Base-by-base conservation (phyloP, 2,329 filamentous ascomycete genomes). In the Graphiopsis chlorocephala region DNA sequence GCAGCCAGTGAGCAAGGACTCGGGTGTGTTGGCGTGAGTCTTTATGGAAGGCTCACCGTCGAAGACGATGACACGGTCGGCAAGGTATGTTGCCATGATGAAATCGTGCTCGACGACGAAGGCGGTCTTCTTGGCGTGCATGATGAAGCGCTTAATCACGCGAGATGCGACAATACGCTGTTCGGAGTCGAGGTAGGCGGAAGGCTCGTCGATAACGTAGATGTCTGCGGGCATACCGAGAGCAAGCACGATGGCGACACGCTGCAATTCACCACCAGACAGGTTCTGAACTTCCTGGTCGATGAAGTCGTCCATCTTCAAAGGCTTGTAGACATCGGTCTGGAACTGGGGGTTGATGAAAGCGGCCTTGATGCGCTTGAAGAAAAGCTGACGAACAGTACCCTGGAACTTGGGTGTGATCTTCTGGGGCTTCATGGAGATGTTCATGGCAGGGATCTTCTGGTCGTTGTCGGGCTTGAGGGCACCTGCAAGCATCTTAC, bases 71-170 rank as follows among this genome's bases (percentile, higher is more conserved):
- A 99, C 95, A 71, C 95, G 91, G 76, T 99, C 96, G 53, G 95
- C 88, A 55, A 90, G 84, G 75, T 90, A 90, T 50, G 88, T 90
- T 47, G 88, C 87, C 93, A 98, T 97, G 83, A 98, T 97, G 84
- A 99, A 98, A 86, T 99, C 95, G 90, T 99, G 95, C 88, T 99
- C 95, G 78, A 99, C 94, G 72, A 99, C 88, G 79, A 99, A 99
- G 59, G 95, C 95, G 0, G 95, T 99, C 88, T 98, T 98, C 88
- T 98, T 98, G 74, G 93, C 89, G 84, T 99, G 94, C 95, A 99
- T 99, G 81, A 99, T 99, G 86, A 96, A 99, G 71, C 95, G 90
- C 86, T 99, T 99, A 83, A 99, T 99, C 77, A 99, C 96, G 76
- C 93, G 90, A 53, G 94, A 90, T 67, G 93, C 94, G 73, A 99